Evolutionary conservation across 306 rosid genomes (phyloP).

Genomic region (Prunus fruticosa): DNA sequence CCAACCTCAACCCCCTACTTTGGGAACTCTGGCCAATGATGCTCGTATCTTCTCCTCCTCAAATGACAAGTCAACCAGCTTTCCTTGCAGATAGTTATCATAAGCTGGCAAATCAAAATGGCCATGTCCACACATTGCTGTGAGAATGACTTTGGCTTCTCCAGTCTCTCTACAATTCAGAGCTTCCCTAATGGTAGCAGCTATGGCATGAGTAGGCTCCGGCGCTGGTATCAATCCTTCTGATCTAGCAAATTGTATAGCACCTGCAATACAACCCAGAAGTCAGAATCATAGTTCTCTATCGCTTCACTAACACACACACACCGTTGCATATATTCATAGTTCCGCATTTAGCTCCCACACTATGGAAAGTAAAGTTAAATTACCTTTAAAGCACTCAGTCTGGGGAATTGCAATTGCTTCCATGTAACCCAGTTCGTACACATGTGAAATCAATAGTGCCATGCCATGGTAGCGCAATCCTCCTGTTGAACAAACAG

Average conservation of each 20-base stretch:
- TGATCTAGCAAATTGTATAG: slow-evolving; percentile 78
- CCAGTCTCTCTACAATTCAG: slow-evolving; percentile 67
- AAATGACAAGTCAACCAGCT: slow-evolving; percentile 83
- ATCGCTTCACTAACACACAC: neutral
- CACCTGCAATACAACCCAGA: slow-evolving; percentile 49
- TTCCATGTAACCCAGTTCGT: slow-evolving; percentile 79
- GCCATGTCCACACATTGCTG: slow-evolving; percentile 97
- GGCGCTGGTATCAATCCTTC: slow-evolving; percentile 97
- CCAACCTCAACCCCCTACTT: slow-evolving; percentile 29
- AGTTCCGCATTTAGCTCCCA: neutral
- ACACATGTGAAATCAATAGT: slow-evolving; percentile 88
- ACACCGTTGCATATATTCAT: no score
- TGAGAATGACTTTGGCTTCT: slow-evolving; percentile 85
- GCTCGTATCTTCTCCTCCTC: slow-evolving; percentile 57
- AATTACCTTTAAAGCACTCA: slow-evolving; percentile 78
- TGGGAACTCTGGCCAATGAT: slow-evolving; percentile 62
- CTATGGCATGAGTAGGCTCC: slow-evolving; percentile 91
- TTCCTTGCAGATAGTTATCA: slow-evolving; percentile 79
- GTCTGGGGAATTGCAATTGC: slow-evolving; percentile 88
- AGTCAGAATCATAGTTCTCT: neutral
- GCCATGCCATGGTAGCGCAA: slow-evolving; percentile 99
- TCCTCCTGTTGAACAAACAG: slow-evolving; percentile 53
- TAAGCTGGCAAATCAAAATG: slow-evolving; percentile 85
- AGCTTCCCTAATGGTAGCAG: slow-evolving; percentile 92
- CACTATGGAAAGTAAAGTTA: neutral